Base-by-base conservation (phyloP, 306 rosid species). In the Gynostemma pentaphyllum region DNA sequence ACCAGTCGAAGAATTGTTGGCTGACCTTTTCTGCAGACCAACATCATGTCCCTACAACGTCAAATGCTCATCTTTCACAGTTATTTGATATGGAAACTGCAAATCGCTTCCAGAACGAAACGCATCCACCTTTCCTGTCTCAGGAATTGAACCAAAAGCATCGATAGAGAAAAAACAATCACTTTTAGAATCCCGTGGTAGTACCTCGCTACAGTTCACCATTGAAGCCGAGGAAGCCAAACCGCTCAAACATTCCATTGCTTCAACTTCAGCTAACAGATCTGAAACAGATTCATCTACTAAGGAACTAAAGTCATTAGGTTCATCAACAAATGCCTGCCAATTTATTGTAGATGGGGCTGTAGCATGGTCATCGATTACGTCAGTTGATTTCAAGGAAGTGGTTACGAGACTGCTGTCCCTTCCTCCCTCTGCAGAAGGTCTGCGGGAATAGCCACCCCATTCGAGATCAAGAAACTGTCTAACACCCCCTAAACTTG, bases 261-360 rank as follows among this genome's bases (percentile, higher is more conserved):
- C 99, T 74, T 94, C 97, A 23, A 89, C 96, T 78, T 94, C 99
- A 13, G 99, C 99, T 81, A 94, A 76, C 68, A 94, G 83, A 80
- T 94, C 99, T 26, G 99, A 94, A 68, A 94, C 94, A 34, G 99
- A 86, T 66, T 88, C 94, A 62, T 83, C 95, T 66, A 47, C 68
- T 54, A 78, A 74, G 67, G 91, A 74, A 71, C 68, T 69, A 59
- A 92, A 92, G 46, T 86, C 99, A 73, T 80, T 71, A 39, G 87
- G 76, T 32, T 80, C 95, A 5, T 78, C 78, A 22, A 79, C 79
- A 46, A 91, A 76, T 72, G 80, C 87, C 69, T 70, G 88, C 98
- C 96, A 92, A 62, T 66, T 79, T 45, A 85, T 68, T 18, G 85
- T 77, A 65, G 79, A 60, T 5, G 73, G 75, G 34, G 85, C 62